Base-by-base conservation (phyloP, 768 basidiomycete species). In the Sarcomyxa edulis region DNA sequence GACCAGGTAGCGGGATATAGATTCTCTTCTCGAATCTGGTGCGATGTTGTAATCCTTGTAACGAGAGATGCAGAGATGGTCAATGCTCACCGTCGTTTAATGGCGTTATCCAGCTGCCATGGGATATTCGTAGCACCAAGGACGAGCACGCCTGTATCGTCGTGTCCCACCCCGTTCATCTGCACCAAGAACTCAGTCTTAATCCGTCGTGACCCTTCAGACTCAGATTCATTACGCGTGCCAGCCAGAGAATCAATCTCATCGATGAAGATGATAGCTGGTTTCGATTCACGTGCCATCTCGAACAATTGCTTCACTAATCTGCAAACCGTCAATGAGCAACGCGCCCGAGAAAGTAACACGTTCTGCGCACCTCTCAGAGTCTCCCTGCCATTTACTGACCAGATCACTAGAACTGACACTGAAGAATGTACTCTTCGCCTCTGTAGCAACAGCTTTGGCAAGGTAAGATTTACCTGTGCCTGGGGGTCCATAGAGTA, bases 311-410 rank as follows among this genome's bases (percentile, higher is more conserved):
- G 92, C 60, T 91, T 93, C 33, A 99, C 96, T 35, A 97, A 72
- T 55, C 93, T 95, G 42, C 2, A 29, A 11, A 35, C 21, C 37
- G 16, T 31, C 44, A 12, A 25, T 27, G 24, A 24, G 8, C 19
- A 37, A n/a, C 42, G 30, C 18, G n/a, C n/a, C 33, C 6, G 8
- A 12, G 20, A 3, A 19, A 25, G 10, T 11, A 29, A 24, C 8
- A 15, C 5, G 33, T 29, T 8, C 12, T n/a, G 36, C n/a, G 14
- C 45, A 88, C 93, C 95, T 71, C 65, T 98, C 95, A 4, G 91
- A 94, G 61, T 99, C 96, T 42, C 96, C 96, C 67, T 98, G 96
- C 96, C 96, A 99, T 60, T 98, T 99, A 61, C 91, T 94, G 39
- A 98, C 96, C 39, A 99, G 70, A 55, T 98, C 96, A 57, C 83